Base-by-base conservation (phyloP, 495 filamentous ascomycete species). In the Podospora conica region DNA sequence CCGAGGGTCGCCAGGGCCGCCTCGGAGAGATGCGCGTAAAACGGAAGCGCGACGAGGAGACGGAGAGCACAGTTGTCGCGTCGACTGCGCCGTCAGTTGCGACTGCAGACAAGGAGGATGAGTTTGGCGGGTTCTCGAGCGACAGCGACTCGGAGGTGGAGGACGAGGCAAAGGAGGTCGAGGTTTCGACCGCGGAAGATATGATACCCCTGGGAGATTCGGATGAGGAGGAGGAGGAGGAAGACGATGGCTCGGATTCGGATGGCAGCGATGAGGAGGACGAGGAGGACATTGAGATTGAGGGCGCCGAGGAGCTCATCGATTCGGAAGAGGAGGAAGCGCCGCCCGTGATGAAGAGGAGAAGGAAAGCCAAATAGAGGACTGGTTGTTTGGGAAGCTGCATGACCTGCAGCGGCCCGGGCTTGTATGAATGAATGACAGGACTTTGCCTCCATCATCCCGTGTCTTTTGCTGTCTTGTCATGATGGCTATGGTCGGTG, bases 11-110 rank as follows among this genome's bases (percentile, higher is more conserved):
- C 22, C 74, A 80, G 25, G 86, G 86, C 10, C 76, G 80, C 58
- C 71, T 84, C 2, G 86, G 85, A 25, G 86, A 88, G 72, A 87
- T 87, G 83, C 79, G 78, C 15, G 79, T 74, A 66, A 87, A 87
- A 66, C 79, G 86, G 18, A 86, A 85, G 66, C 80, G 81, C 29
- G 82, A 83, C 33, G 84, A 80, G 25, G 40, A n/a, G n/a, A 65
- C 69, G n/a, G 81, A 81, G 29, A 80, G 74, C 25, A 69, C 74
- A 2, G 72, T 71, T 10, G 77, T 74, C 55, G 70, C 69, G 9
- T 73, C 77, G 22, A 56, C 74, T 3, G 73, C 75, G 23, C 73
- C 76, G n/a, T 48, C 40, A 3, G 64, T 69, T 5, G 59, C 67
- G 2, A 55, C 58, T 1, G 60, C 59, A 55, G 68, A 70, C 60